Evolutionary conservation across 2,329 filamentous ascomycete species (phyloP), one percentile per base, ranked within the genome.

Genomic region (Cladosporium velox): DNA sequence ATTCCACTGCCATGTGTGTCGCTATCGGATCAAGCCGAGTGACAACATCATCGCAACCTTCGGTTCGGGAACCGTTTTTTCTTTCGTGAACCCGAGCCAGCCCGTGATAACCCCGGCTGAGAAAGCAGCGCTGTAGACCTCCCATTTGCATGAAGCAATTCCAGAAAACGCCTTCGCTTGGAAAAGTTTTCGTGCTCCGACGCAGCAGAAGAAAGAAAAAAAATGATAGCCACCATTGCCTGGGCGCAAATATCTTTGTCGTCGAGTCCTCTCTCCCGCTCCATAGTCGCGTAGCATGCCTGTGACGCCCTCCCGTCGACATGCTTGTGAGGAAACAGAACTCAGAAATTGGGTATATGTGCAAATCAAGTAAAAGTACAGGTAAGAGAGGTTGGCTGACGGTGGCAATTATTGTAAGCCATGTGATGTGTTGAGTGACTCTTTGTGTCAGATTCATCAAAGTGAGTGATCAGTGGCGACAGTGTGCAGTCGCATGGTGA

Each of bases 331-430:
- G 28, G 12, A 64, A 64, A 55, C 35, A 64, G 35, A 64, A 41
- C 60, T 44, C 60, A 55, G 49, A 59, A 55, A 57, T 1, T 64
- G 61, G 61, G 61, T 64, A 64, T 64, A 64, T 64, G 61, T 64
- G 61, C 61, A 64, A 64, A 64, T 12, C 51, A 64, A 64, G 51
- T 64, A 57, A 64, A 64, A 47, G 49, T 64, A 64, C 61, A 64
- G 34, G 24, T 63, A 63, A 32, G 47, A 63, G 49, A 54, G 47
- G 34, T 28, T 41, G 60, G n/a, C 32, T 62, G 44, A 12, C 28
- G 21, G 49, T 54, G 32, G 52, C 28, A 11, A 55, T 55, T 55
- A 55, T 55, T 32, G 30, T 34, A 55, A 32, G 52, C 52, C n/a
- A 34, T 32, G 52, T 34, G 34, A 4, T 7, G 52, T 55, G 49